Evolutionary conservation across 176 grass and related monocot genomes (phyloP).

Genomic region (Hordeum vulgare): DNA sequence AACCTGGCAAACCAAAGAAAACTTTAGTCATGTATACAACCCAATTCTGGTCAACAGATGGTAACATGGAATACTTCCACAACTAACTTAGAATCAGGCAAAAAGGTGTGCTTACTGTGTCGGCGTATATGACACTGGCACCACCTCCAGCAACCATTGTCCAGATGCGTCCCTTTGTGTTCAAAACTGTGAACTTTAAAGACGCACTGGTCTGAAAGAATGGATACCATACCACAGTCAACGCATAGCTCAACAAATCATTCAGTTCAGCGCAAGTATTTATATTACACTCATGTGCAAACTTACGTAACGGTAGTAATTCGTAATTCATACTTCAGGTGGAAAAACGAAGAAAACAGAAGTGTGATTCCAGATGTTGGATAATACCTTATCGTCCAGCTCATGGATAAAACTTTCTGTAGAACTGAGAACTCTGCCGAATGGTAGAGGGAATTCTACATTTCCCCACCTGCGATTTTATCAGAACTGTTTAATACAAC

Average conservation of each 20-base stretch:
- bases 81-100: slow-evolving; percentile 1
- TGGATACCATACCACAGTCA: not conserved
- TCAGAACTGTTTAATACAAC: not conserved
- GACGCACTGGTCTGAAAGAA: slow-evolving; percentile 77
- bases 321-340: not conserved
- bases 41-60: not conserved
- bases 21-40: not conserved
- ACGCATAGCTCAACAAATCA: not conserved
- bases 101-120: slow-evolving; percentile 50
- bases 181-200: slow-evolving; percentile 89
- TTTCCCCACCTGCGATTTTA: slow-evolving; percentile 60
- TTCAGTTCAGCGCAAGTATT: not conserved
- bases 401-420: slow-evolving; percentile 88
- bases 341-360: not conserved
- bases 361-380: not conserved
- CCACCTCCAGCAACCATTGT: slow-evolving; percentile 97
- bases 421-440: slow-evolving; percentile 70
- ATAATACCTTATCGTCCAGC: slow-evolving; percentile 75
- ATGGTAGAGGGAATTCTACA: slow-evolving; percentile 81
- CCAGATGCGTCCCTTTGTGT: slow-evolving; percentile 86
- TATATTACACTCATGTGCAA: not conserved
- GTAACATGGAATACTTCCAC: not conserved
- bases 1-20: slow-evolving; percentile 37
- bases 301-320: not conserved
- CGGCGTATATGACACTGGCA: slow-evolving; percentile 97